Conservation (phyloP, 2,329 filamentous ascomycete species). For the Neopestalotiopsis sp. region DNA sequence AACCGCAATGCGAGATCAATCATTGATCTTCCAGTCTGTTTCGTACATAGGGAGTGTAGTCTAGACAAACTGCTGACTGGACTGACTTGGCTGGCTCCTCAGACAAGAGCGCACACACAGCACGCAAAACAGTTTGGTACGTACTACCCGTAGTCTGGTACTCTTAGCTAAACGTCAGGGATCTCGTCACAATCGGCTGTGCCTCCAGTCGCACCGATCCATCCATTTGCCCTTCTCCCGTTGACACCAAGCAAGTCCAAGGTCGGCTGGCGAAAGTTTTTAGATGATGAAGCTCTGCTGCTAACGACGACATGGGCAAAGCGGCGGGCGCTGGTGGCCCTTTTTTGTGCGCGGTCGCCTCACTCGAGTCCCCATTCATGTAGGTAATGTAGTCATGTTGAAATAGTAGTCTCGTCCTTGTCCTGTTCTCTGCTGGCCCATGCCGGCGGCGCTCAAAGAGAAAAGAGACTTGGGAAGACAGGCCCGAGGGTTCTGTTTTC, state of each 20-base stretch:
- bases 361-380: conserved; percentile 15
- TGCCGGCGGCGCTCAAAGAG: neutral
- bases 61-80: neutral
- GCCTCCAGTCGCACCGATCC: neutral
- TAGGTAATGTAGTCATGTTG: conserved; percentile 1
- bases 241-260: neutral
- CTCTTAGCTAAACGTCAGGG: neutral
- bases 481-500: neutral
- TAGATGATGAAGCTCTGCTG: conserved; percentile 13
- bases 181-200: neutral
- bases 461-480: neutral
- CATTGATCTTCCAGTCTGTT: neutral
- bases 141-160: neutral
- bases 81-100: neutral
- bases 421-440: neutral
- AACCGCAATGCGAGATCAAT: neutral
- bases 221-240: conserved; percentile 3
- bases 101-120: neutral
- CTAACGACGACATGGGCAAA: conserved; percentile 12
- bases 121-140: neutral
- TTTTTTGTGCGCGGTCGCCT: conserved; percentile 12
- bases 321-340: conserved; percentile 9
- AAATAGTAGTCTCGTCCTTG: neutral
- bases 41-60: neutral
- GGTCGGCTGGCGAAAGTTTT: neutral